Percentiles rank a stretch among this genome's conserved stretches.
Conservation (phyloP, 306 rosid species). For the Acacia acuminata region DNA sequence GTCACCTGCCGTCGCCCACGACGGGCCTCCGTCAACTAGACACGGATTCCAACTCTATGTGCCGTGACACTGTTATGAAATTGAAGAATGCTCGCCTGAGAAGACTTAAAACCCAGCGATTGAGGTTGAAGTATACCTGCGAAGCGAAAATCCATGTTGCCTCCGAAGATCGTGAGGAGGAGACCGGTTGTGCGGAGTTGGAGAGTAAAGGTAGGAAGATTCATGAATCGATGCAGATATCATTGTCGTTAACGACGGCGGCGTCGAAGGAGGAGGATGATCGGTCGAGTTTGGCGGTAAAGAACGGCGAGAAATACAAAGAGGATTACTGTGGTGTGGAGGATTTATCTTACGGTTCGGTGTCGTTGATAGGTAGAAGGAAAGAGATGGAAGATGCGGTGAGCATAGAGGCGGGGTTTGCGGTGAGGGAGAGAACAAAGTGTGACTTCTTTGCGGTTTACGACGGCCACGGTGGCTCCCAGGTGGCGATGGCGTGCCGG, state of each 20-base stretch:
- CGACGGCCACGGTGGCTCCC: constrained; percentile 86
- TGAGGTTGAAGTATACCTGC: constrained; percentile 54
- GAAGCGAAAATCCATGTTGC: constrained; percentile 32
- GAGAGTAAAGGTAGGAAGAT: constrained; percentile 7
- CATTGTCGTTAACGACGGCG: constrained; percentile 38
- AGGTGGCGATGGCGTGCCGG: constrained; percentile 67
- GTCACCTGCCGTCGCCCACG: constrained; percentile 1
- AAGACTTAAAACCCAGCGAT: constrained; percentile 44
- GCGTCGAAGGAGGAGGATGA: constrained; percentile 24
- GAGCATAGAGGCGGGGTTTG: constrained; percentile 63
- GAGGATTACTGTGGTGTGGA: background rate
- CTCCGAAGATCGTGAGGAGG: background rate
- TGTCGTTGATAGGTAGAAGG: constrained; percentile 73
- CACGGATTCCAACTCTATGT: constrained; percentile 5
- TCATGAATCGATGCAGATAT: constrained; percentile 35
- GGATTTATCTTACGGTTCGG: constrained; percentile 47
- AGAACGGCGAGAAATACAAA: background rate
- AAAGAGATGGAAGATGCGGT: constrained; percentile 90
- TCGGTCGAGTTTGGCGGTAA: background rate
- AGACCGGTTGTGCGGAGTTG: background rate
- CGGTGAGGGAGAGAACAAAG: constrained; percentile 30
- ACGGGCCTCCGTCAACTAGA: constrained; percentile 5
- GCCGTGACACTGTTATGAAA: constrained; percentile 14
- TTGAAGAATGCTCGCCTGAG: constrained; percentile 36
- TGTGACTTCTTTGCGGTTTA: constrained; percentile 74